Base-by-base conservation (phyloP, 106 monocot species). In the Iris macrosiphon region DNA sequence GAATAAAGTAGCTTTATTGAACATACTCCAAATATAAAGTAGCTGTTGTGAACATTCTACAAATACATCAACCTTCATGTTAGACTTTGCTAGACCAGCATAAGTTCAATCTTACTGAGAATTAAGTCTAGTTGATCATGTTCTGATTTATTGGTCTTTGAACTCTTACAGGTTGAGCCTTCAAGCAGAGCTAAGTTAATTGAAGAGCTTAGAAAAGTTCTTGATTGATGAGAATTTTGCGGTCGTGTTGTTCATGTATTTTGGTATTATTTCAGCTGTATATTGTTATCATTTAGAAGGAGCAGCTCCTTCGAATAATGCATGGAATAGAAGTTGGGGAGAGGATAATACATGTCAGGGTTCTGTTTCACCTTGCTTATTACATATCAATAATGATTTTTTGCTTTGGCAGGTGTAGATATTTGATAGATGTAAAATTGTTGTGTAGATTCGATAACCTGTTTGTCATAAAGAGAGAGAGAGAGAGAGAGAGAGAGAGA, bases 101-200 rank as follows among this genome's bases (percentile, higher is more conserved):
- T 4, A 35, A 10, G 7, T 35, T 35, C 10, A 35, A 35, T 35
- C 10, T 35, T 6, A 6, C 10, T 35, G 4, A 6, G 34, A 6
- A 35, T 35, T 35, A 35, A 6, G 4, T 35, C 10, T 6, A 35
- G 4, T 35, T 35, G 10, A 6, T 35, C 34, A 35, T 33, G 11
- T 31, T 33, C 60, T 51, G 25, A 51, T 17, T 33, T 25, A 32
- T 60, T 55, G 2, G 37, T 65, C 27, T 25, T 59, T 55, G 56
- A 31, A 45, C 21, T 44, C 45, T 45, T 77, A 38, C 90, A 98
- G 96, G 70, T 96, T 45, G 82, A 89, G 16, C 74, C 79, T 60
- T 76, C 81, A 10, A 63, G 63, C 20, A 79, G 70, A 73, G 64
- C 49, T 1, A 60, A 67, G 53, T 49, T 89, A 34, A 40, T 87